Evolutionary conservation across 169 alveolate species (phyloP), one percentile per base, ranked within the genome.

Genomic region (Eimeria acervulina): DNA sequence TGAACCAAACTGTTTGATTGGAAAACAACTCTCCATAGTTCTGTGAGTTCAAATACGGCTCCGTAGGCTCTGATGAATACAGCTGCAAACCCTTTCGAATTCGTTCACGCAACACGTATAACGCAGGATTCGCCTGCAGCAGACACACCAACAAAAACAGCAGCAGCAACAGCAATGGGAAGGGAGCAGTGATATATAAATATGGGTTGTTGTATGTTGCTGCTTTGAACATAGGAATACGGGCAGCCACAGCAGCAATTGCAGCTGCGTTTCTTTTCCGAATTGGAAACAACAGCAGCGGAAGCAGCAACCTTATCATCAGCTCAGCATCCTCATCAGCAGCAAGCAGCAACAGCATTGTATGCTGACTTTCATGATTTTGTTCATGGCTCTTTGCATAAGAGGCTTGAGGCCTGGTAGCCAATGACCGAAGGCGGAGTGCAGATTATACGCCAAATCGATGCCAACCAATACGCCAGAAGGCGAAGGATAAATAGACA

Each of bases 21-120:
- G 99, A 98, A 97, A 99, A 99, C 63, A 99, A 98, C 97, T 99
- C 99, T 51, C 99, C 99, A 96, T 99, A 99, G 97, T 99, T 99
- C 97, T 98, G 99, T 85, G 99, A 98, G 91, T 99, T 99, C 95
- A 99, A 97, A 97, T 99, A 99, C 36, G 99, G 99, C 97, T 99
- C 99, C 6, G 99, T 99, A 40, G 99, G 99, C 97, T 99, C 99
- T 59, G 99, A 99, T 38, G 99, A 99, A 97, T 99, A 99, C 26
- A 99, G 97, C 97, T 99, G 99, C 68, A 99, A 97, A 36, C 99
- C 99, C 97, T 99, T 99, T 91, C 99, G 97, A 78, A 99, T 99
- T 95, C 99, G 97, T 98, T 99, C 99, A 94, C 99, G 98, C 94
- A 99, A 95, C 33, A 99, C 99, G 97, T 99, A 99, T 93, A 99